Conservation (phyloP, 2,329 filamentous ascomycete genomes). For the Penicillium concentricum region DNA sequence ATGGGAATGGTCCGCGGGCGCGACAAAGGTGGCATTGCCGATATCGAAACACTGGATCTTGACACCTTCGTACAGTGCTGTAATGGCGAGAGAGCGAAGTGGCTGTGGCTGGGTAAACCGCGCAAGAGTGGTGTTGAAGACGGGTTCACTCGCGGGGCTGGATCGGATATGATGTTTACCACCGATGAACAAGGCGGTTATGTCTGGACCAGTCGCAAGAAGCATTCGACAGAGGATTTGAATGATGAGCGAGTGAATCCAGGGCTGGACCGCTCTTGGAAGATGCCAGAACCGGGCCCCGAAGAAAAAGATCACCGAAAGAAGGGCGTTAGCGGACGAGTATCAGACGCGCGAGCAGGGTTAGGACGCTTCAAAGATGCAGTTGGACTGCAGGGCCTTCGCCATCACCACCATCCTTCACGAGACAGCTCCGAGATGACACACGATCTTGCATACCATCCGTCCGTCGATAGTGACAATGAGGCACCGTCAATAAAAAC, state of each 20-base stretch:
- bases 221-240: slow-evolving; percentile 41
- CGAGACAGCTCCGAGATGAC: slow-evolving; percentile 37
- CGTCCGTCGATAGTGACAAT: slow-evolving; percentile 31
- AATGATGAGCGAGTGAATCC: slow-evolving; percentile 29
- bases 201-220: slow-evolving; percentile 45
- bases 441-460: slow-evolving; percentile 28
- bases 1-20: slow-evolving; percentile 88
- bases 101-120: slow-evolving; percentile 91
- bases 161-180: slow-evolving; percentile 45
- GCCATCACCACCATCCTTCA: slow-evolving; percentile 40
- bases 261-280: slow-evolving; percentile 33
- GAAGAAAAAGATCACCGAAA: slow-evolving; percentile 51
- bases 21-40: slow-evolving; percentile 85
- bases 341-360: slow-evolving; percentile 77
- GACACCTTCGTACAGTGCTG: slow-evolving; percentile 77
- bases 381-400: slow-evolving; percentile 56
- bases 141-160: slow-evolving; percentile 30
- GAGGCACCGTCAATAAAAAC: slow-evolving; percentile 18
- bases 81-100: slow-evolving; percentile 81
- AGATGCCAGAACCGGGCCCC: slow-evolving; percentile 26
- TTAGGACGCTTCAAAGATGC: slow-evolving; percentile 83
- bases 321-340: slow-evolving; percentile 75
- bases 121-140: slow-evolving; percentile 56
- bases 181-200: slow-evolving; percentile 48
- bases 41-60: slow-evolving; percentile 88